phyloP scores from a whole-genome alignment of 2,329 filamentous ascomycete species.

The Tolypocladium inflatum region DNA sequence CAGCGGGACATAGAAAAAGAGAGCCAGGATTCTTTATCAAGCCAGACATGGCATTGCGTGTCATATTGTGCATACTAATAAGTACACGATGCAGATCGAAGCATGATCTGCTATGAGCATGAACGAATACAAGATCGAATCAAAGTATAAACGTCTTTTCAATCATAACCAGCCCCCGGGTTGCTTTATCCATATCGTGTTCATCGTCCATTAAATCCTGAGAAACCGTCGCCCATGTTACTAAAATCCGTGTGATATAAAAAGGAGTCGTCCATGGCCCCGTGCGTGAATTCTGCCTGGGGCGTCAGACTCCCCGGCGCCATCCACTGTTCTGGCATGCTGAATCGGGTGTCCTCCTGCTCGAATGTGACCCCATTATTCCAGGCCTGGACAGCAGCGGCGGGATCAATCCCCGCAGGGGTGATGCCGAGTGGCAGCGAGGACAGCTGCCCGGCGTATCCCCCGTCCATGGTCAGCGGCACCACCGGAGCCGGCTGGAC shows the following conservation, averaged over 20 bases:
- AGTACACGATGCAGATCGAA: not conserved
- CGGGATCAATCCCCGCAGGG: slow-evolving; percentile 4
- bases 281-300: slow-evolving; percentile 11
- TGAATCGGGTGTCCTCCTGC: slow-evolving; percentile 9
- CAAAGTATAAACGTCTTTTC: not conserved
- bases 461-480: slow-evolving; percentile 8
- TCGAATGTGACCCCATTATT: slow-evolving; percentile 16
- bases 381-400: slow-evolving; percentile 18
- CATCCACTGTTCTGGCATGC: slow-evolving; percentile 14
- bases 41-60: not conserved
- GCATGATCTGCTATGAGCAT: not conserved
- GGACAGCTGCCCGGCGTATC: slow-evolving; percentile 4
- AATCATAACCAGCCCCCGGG: not conserved
- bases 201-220: slow-evolving; percentile 6
- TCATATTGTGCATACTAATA: not conserved
- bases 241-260: slow-evolving; percentile 15
- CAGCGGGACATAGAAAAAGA: not conserved
- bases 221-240: slow-evolving; percentile 11
- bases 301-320: slow-evolving; percentile 11
- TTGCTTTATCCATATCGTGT: not conserved
- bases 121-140: not conserved
- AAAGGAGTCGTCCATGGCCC: slow-evolving; percentile 2
- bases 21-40: not conserved
- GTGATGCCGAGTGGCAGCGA: slow-evolving; percentile 10
- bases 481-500: slow-evolving; percentile 6